Conservation (phyloP, 495 filamentous ascomycete genomes). For the Podospora pseudocomata region DNA sequence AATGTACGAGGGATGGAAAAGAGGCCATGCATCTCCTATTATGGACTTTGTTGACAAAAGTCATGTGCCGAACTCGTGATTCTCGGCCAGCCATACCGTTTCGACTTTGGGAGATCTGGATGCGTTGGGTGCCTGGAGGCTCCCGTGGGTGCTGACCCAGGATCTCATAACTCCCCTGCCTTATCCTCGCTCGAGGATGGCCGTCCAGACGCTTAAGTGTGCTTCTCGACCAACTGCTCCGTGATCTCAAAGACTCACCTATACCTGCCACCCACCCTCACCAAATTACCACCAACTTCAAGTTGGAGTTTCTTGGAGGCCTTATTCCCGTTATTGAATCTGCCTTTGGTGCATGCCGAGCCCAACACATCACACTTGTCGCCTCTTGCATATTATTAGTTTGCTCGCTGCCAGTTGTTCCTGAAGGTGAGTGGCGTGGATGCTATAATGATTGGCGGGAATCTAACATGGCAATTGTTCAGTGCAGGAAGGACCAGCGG, state of each 20-base stretch:
- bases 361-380: background rate
- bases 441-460: background rate
- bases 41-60: background rate
- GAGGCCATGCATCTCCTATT: background rate
- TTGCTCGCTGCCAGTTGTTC: background rate
- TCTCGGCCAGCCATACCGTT: background rate
- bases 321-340: background rate
- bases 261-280: background rate
- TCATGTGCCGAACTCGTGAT: background rate
- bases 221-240: background rate
- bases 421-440: background rate
- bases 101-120: background rate
- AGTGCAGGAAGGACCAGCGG: background rate
- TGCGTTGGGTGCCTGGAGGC: background rate
- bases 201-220: background rate
- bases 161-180: background rate
- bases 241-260: background rate
- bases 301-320: background rate
- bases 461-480: too few species aligned
- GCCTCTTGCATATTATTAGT: background rate
- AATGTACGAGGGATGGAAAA: slow-evolving; percentile 1
- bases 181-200: background rate
- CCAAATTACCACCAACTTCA: background rate
- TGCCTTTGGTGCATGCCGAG: background rate
- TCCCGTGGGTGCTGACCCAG: background rate